Conservation (phyloP, 768 basidiomycete species). For the Naganishia randhawae region DNA sequence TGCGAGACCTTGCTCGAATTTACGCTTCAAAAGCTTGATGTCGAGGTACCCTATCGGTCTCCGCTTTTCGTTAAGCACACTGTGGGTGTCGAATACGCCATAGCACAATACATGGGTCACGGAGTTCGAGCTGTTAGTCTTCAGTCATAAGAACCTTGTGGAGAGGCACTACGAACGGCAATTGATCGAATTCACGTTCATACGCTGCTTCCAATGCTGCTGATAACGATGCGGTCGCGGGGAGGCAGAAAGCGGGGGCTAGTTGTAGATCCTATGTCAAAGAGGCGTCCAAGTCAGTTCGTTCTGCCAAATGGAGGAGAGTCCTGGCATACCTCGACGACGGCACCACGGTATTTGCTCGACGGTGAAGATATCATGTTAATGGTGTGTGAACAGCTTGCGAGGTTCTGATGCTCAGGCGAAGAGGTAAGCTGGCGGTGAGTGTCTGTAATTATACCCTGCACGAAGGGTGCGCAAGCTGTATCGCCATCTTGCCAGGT, state of each 20-base stretch:
- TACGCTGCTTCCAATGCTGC: slow-evolving; percentile 81
- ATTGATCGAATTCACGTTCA: slow-evolving; percentile 88
- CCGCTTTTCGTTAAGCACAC: slow-evolving; percentile 69
- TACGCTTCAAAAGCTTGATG: slow-evolving; percentile 66
- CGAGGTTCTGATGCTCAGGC: too few relatives aligned
- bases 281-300: too few relatives aligned
- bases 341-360: slow-evolving; percentile 62
- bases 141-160: not conserved
- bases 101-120: too few relatives aligned
- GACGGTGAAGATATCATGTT: slow-evolving; percentile 15
- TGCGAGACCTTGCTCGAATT: slow-evolving; percentile 71
- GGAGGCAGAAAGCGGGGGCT: slow-evolving; percentile 81
- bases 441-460: too few relatives aligned
- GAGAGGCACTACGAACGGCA: slow-evolving; percentile 61
- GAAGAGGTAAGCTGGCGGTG: too few relatives aligned
- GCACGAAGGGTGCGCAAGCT: too few relatives aligned
- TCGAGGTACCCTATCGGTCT: slow-evolving; percentile 81
- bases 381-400: too few relatives aligned
- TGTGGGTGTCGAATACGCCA: too few relatives aligned
- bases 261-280: slow-evolving; percentile 52
- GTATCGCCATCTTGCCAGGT: too few relatives aligned
- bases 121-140: too few relatives aligned
- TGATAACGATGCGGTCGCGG: slow-evolving; percentile 65
- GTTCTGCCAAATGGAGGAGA: too few relatives aligned
- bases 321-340: slow-evolving; percentile 76